Evolutionary conservation across 2,329 filamentous ascomycete species (phyloP), one percentile per base, ranked within the genome.

Genomic region (Microcera coccophila): DNA sequence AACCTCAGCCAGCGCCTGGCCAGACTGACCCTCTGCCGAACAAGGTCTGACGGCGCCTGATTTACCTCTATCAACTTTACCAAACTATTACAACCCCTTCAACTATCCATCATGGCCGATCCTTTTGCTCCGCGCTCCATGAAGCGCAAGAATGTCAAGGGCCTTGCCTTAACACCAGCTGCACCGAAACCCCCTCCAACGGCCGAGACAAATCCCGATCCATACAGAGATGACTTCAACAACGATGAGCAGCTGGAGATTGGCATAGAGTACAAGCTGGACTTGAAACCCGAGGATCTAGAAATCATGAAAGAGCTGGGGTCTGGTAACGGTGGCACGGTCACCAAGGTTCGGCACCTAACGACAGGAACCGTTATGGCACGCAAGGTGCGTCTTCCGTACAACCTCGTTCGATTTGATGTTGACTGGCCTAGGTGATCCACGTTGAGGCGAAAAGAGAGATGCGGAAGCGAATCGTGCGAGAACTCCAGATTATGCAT

Each of bases 81-180:
- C 8, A 26, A 12, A n/a, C 29, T 5, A 32, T 8, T 10, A 8
- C 7, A 8, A 32, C 15, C 29, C 15, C n/a, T 32, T 15, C 29
- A 32, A 14, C 33, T 17, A 34, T 35, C 46, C 64, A 66, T 53
- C 63, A 84, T 84, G 81, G 75, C 76, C 57, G 80, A 83, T 60
- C 62, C 70, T 24, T 82, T 83, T 56, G 78, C 78, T 50, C 78
- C 78, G 69, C 79, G 80, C 69, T 94, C 93, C 49, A 86, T 98
- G 84, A 97, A 96, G 83, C 85, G 91, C 76, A 96, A 97, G 81
- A 98, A 98, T 66, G 86, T 95, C 68, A 97, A 97, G 73, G 91
- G 90, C 28, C 84, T 98, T 38, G 90, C 90, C 54, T 76, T 98
- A 62, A 90, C 82, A 60, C 83, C 87, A 38, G 82, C 85, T 18